Evolutionary conservation across 2,329 filamentous ascomycete genomes (phyloP).

Genomic region (Dichotomopilus funicola): DNA sequence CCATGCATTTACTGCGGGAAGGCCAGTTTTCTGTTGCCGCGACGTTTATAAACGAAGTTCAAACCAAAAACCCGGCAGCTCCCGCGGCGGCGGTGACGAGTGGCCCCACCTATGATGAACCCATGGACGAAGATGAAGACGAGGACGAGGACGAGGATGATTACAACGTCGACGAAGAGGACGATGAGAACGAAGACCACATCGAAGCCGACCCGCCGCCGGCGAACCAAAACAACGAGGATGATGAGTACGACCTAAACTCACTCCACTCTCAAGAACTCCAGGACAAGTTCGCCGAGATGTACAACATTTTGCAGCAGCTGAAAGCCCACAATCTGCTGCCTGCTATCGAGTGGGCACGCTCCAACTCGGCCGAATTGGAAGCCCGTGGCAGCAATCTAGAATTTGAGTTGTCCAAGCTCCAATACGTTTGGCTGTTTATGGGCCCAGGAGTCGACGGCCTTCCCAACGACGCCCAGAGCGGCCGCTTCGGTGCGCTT

Average conservation of each 20-base stretch:
- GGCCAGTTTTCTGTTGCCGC: slow-evolving; percentile 86
- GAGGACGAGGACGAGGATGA: slow-evolving; percentile 23
- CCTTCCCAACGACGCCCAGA: slow-evolving; percentile 45
- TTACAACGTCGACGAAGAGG: slow-evolving; percentile 18
- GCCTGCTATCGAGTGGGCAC: slow-evolving; percentile 84
- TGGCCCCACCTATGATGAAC: slow-evolving; percentile 10
- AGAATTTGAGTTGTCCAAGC: slow-evolving; percentile 85
- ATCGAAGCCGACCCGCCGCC: slow-evolving; percentile 21
- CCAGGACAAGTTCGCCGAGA: slow-evolving; percentile 75
- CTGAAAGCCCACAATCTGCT: slow-evolving; percentile 67
- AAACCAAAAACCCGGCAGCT: slow-evolving; percentile 27
- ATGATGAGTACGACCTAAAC: slow-evolving; percentile 42
- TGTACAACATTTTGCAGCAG: slow-evolving; percentile 83
- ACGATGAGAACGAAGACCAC: slow-evolving; percentile 12
- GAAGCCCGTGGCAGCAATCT: slow-evolving; percentile 83
- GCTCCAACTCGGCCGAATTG: slow-evolving; percentile 60
- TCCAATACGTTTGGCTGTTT: slow-evolving; percentile 88
- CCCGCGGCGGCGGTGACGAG: background rate
- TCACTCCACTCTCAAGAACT: slow-evolving; percentile 59
- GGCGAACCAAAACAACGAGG: slow-evolving; percentile 15
- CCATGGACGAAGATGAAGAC: slow-evolving; percentile 23
- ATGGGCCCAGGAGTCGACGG: slow-evolving; percentile 52
- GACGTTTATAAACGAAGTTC: slow-evolving; percentile 71
- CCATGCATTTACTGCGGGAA: slow-evolving; percentile 92
- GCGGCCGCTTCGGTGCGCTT: slow-evolving; percentile 60